phyloP scores from a whole-genome alignment of 2,329 filamentous ascomycete genomes.

The Ceratocystis alfenasii region DNA sequence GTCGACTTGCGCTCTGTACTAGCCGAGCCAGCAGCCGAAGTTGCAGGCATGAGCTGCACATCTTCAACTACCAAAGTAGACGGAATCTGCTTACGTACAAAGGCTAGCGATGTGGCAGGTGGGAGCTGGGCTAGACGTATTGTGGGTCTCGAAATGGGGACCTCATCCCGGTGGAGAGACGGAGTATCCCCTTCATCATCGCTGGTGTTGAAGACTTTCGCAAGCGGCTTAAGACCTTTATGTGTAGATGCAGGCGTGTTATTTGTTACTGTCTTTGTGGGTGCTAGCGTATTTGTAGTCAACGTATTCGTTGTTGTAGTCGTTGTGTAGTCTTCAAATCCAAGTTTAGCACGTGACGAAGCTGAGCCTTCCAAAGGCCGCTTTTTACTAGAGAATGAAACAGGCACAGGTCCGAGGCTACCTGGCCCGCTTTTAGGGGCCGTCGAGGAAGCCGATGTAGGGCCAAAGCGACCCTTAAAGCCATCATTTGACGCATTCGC shows the following conservation, averaged over 20 bases:
- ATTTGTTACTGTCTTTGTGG: background rate
- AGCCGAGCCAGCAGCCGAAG: slow-evolving; percentile 29
- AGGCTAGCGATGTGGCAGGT: slow-evolving; percentile 46
- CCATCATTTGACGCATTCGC: slow-evolving; percentile 23
- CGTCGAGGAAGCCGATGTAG: slow-evolving; percentile 28
- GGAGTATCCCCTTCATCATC: slow-evolving; percentile 41
- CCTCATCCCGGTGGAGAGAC: slow-evolving; percentile 35
- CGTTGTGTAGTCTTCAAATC: slow-evolving; percentile 31
- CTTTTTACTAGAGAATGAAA: slow-evolving; percentile 36
- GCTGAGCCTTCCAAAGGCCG: slow-evolving; percentile 34
- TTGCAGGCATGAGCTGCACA: slow-evolving; percentile 55
- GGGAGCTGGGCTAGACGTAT: slow-evolving; percentile 50
- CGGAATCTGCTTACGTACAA: slow-evolving; percentile 48
- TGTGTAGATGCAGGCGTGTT: background rate
- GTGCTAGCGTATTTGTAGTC: background rate
- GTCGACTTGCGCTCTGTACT: slow-evolving; percentile 56
- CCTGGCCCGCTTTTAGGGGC: slow-evolving; percentile 49
- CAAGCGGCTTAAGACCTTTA: slow-evolving; percentile 30
- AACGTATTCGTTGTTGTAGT: background rate
- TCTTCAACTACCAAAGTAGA: slow-evolving; percentile 54
- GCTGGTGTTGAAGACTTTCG: slow-evolving; percentile 61
- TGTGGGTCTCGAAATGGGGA: slow-evolving; percentile 52
- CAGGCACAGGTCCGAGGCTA: slow-evolving; percentile 44
- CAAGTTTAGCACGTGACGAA: slow-evolving; percentile 27
- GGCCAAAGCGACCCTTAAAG: slow-evolving; percentile 54